Base-by-base conservation (phyloP, 2,329 filamentous ascomycete species). In the Hymenoscyphus fraxineus region DNA sequence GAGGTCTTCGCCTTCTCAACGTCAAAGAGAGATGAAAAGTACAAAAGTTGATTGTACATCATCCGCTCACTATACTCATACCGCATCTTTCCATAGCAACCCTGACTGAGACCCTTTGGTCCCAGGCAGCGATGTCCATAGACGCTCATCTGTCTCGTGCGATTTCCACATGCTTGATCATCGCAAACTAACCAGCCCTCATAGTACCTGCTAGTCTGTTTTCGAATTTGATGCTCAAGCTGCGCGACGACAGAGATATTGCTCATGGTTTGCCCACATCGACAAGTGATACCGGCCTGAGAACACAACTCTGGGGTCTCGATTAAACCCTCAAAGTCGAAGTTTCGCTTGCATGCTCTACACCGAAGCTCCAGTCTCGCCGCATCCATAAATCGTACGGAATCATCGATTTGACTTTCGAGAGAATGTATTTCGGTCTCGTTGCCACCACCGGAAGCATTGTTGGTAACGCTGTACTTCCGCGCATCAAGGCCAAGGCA, bases 41-140 rank as follows among this genome's bases (percentile, higher is more conserved):
- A 99, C 62, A 98, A 80, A 51, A 99, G 82, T 78, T 99, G 95
- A 77, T 96, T 98, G 80, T 97, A 98, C 65, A 98, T 84, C 73
- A 90, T 89, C 78, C 95, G 94, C 79, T 98, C 95, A 0, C 85
- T 83, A 73, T 91, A 89, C 78, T 96, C 93, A 76, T 93, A 97
- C 27, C 85, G 81, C 93, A 99, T 98, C 59, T 86, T 86, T 22
- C 95, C 95, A 3, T 88, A 80, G 76, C 95, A 99, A 63, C 92
- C 93, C 63, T 88, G 85, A 0, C 90, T 94, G 2, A 95, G 87
- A 1, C 93, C 93, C 70, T 88, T 89, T 16, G 94, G 92, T 0
- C 95, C 95, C 6, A 98, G 82, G 76, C 95, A 99, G 59, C 93
- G 87, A 66, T 90, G 88, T 57, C 95, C 95, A 76, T 96, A 97